A percentile compares a stretch with the other conserved stretches of the same genome.
Evolutionary conservation across 139 green algal species (phyloP).

Genomic region (Micromonas commoda): DNA sequence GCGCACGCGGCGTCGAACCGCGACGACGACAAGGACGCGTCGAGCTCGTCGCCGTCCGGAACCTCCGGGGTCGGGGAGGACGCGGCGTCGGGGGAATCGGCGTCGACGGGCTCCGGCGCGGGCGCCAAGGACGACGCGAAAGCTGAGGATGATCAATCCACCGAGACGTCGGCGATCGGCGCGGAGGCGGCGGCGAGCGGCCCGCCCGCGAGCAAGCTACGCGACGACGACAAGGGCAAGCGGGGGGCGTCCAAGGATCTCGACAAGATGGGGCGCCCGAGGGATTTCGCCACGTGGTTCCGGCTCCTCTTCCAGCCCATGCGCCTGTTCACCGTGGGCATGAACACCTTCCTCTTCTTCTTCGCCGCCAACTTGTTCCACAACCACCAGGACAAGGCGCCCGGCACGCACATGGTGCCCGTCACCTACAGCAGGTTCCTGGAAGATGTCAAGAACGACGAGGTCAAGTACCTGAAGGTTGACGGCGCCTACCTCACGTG

Average conservation of each 20-base stretch:
- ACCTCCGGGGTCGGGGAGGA: too few species aligned
- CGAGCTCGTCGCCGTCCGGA: too few species aligned
- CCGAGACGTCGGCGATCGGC: neutral
- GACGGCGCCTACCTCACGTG: slow-evolving; percentile 60
- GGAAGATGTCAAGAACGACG: slow-evolving; percentile 50
- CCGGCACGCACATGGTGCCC: neutral
- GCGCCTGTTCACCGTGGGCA: neutral
- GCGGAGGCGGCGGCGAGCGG: neutral
- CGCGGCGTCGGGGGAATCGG: too few species aligned
- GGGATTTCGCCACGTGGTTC: neutral
- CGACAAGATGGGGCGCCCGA: neutral
- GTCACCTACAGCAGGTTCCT: slow-evolving; percentile 60
- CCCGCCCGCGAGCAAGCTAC: too few species aligned
- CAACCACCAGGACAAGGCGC: neutral
- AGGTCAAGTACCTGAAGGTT: slow-evolving; percentile 62
- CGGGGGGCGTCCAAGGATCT: too few species aligned
- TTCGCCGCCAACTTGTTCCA: neutral
- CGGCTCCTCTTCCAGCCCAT: neutral
- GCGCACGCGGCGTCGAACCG: too few species aligned
- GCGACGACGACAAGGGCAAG: too few species aligned
- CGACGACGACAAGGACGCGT: too few species aligned
- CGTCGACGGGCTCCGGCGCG: neutral
- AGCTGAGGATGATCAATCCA: neutral
- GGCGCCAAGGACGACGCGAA: neutral
- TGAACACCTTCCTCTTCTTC: neutral